Conservation (phyloP, 164 flowering plant genomes). For the Stephania cephalantha region DNA sequence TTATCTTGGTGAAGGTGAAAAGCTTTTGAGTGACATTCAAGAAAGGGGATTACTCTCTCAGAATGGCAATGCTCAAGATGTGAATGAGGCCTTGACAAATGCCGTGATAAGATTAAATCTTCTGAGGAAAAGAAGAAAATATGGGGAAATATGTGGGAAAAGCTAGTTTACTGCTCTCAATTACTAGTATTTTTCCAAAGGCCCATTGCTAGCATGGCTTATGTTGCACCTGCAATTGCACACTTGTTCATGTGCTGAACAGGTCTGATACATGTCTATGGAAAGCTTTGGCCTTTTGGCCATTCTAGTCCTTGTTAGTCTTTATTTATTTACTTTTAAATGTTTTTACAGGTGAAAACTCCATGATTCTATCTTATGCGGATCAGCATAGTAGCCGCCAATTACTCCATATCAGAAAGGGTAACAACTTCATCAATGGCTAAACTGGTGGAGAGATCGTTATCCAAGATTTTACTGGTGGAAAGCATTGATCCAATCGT, state of each 20-base stretch:
- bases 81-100: slow-evolving; percentile 27
- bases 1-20: slow-evolving; percentile 27
- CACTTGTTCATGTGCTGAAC: background rate
- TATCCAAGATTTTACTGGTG: too few species aligned
- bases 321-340: background rate
- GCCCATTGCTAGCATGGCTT: background rate
- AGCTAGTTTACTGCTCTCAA: background rate
- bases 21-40: slow-evolving; percentile 47
- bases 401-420: background rate
- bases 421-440: too few species aligned
- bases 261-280: background rate
- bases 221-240: background rate
- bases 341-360: background rate
- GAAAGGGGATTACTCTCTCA: slow-evolving; percentile 44
- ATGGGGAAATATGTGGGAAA: background rate
- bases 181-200: background rate
- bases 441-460: too few species aligned
- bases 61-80: slow-evolving; percentile 18
- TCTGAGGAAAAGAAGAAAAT: slow-evolving; percentile 28
- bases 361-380: background rate
- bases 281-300: background rate
- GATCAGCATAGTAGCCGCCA: background rate
- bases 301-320: background rate
- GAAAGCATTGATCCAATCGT: too few species aligned
- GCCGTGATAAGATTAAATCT: slow-evolving; percentile 33